Evolutionary conservation across 495 filamentous ascomycete species (phyloP).

Genomic region (Gamarada debralockiae): DNA sequence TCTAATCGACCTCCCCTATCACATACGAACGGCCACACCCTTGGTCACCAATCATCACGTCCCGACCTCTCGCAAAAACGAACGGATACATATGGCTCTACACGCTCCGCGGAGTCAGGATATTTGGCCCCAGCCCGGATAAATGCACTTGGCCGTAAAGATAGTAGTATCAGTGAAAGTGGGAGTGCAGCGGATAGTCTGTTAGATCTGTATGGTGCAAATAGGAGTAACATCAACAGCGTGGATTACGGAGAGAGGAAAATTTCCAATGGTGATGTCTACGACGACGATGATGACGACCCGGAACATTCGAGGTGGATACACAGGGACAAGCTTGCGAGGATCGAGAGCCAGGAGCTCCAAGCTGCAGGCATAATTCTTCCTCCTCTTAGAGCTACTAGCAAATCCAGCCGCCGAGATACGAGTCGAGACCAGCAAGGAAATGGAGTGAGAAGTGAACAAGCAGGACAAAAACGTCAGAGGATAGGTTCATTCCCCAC

Average conservation of each 20-base stretch:
- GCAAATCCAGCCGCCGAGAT: conserved; percentile 53
- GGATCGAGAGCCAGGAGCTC: conserved; percentile 89
- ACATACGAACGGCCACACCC: conserved; percentile 21
- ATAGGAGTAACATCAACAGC: conserved; percentile 22
- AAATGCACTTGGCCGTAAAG: conserved; percentile 33
- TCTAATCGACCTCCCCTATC: conserved; percentile 16
- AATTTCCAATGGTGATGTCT: conserved; percentile 7
- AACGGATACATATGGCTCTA: conserved; percentile 6
- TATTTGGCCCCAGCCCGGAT: conserved; percentile 23
- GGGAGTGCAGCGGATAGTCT: conserved; percentile 54
- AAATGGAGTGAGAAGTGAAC: conserved; percentile 31
- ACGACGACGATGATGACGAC: conserved; percentile 24
- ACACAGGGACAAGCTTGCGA: conserved; percentile 89
- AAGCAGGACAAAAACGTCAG: conserved; percentile 37
- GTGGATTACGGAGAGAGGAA: conserved; percentile 30
- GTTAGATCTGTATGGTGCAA: conserved; percentile 48
- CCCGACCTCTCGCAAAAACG: conserved; percentile 15
- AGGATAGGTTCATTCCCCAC: conserved; percentile 42
- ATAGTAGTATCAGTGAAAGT: conserved; percentile 47
- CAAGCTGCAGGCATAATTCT: conserved; percentile 79
- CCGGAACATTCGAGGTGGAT: conserved; percentile 81
- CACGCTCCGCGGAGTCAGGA: conserved; percentile 9
- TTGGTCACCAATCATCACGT: conserved; percentile 15
- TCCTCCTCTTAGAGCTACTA: conserved; percentile 56
- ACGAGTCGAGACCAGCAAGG: conserved; percentile 47